These are phyloP conservation scores for Globisporangium spiculum DNA, from an alignment of 352 stramenopile genomes.

Conservation along the genomic window DNA sequence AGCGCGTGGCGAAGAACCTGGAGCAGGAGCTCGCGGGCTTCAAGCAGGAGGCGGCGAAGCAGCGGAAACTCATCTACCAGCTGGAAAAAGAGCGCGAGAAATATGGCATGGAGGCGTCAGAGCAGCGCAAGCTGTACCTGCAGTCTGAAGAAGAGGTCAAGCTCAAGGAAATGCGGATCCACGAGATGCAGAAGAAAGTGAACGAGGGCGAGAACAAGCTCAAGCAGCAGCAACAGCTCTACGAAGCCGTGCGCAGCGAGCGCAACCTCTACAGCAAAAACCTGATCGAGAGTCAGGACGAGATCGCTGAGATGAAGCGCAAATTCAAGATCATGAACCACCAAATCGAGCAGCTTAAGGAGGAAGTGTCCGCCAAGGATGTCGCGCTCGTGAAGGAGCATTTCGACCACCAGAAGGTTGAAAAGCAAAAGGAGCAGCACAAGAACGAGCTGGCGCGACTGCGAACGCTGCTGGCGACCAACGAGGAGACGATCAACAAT, in stretches of 20 bases:
- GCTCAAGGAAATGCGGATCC: conserved; percentile 76
- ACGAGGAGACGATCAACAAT: conserved; percentile 93
- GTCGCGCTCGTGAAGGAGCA: conserved; percentile 95
- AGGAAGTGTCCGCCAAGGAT: conserved; percentile 95
- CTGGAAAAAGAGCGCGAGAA: conserved; percentile 93
- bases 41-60: conserved; percentile 84
- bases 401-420: conserved; percentile 94
- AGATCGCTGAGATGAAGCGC: conserved; percentile 95
- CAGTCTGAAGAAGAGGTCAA: conserved; percentile 82
- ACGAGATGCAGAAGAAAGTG: conserved; percentile 86
- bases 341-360: conserved; percentile 96
- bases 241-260: conserved; percentile 93
- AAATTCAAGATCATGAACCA: conserved; percentile 98
- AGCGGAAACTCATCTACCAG: conserved; percentile 89
- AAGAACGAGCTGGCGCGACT: conserved; percentile 92
- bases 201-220: conserved; percentile 91
- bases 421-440: conserved; percentile 93
- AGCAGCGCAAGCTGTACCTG: conserved; percentile 84
- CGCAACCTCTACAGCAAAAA: conserved; percentile 96
- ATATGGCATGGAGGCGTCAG: conserved; percentile 83
- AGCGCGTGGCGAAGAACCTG: conserved; percentile 87
- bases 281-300: conserved; percentile 94
- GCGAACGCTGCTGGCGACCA: conserved; percentile 81
- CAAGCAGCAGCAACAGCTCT: conserved; percentile 96
- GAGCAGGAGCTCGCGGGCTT: conserved; percentile 81